These are phyloP conservation scores for Paracorniculantispora psalliotae DNA, from an alignment of 2,329 filamentous ascomycete genomes.

Conservation along the genomic window DNA sequence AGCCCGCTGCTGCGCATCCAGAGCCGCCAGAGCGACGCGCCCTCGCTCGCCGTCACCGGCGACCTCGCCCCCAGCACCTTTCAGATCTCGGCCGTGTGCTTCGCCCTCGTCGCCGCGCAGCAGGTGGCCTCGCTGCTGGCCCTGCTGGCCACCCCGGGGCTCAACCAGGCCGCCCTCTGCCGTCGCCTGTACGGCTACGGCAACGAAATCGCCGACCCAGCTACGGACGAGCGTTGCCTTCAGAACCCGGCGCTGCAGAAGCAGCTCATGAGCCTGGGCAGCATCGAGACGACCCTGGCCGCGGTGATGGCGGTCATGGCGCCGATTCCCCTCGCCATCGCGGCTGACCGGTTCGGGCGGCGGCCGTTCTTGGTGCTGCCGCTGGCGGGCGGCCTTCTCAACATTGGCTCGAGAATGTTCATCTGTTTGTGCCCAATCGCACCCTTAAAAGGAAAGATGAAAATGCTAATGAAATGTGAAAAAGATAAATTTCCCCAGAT, in stretches of 20 bases:
- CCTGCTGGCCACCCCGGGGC: background rate
- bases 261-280: background rate
- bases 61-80: background rate
- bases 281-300: background rate
- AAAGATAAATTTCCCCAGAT: background rate
- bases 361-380: background rate
- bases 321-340: background rate
- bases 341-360: background rate
- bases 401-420: background rate
- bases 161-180: background rate
- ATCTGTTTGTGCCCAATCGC: background rate
- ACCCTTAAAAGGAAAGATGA: no score
- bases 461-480: background rate
- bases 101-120: background rate
- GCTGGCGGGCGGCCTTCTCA: background rate
- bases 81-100: background rate
- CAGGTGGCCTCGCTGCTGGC: background rate
- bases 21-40: conserved; percentile 2
- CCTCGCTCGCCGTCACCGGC: background rate
- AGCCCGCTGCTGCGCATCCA: conserved; percentile 7
- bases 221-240: background rate
- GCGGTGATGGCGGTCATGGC: background rate
- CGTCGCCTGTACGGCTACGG: background rate
- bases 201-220: background rate
- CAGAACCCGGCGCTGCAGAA: background rate